Conservation (phyloP, 768 basidiomycete genomes). For the Royoungia palumana region DNA sequence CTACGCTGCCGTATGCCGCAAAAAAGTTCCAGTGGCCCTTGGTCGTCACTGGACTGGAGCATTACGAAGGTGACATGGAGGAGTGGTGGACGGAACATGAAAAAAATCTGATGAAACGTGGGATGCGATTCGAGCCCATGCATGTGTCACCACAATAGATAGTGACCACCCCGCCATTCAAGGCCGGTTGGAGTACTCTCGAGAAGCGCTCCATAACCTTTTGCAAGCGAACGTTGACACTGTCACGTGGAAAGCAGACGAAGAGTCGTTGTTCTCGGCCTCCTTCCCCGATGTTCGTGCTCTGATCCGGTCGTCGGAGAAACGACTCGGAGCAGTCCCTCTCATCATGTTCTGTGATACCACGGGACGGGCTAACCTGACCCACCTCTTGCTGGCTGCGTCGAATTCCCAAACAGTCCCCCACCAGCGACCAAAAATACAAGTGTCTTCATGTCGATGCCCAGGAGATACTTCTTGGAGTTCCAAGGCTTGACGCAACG, state of each 20-base stretch:
- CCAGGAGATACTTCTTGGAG: background rate
- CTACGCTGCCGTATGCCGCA: slow-evolving; percentile 28
- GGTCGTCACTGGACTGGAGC: slow-evolving; percentile 37
- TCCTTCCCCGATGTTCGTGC: slow-evolving; percentile 21
- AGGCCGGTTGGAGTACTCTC: slow-evolving; percentile 16
- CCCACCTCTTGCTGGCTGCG: slow-evolving; percentile 1
- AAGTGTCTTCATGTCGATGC: slow-evolving; percentile 11
- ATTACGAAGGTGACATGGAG: slow-evolving; percentile 32
- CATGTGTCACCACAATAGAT: slow-evolving; percentile 38
- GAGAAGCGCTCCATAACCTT: slow-evolving; percentile 16
- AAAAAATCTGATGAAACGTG: slow-evolving; percentile 25
- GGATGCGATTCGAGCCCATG: slow-evolving; percentile 38
- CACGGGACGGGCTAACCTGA: slow-evolving; percentile 1
- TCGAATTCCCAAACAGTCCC: background rate
- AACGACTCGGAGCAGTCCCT: slow-evolving; percentile 8
- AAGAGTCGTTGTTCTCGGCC: slow-evolving; percentile 13
- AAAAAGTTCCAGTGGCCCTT: slow-evolving; percentile 31
- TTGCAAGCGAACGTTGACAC: slow-evolving; percentile 7
- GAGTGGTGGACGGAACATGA: slow-evolving; percentile 39
- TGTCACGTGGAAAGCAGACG: slow-evolving; percentile 21
- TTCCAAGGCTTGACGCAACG: background rate
- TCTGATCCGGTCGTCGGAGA: slow-evolving; percentile 11
- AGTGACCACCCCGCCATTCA: slow-evolving; percentile 26
- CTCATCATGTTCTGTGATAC: slow-evolving; percentile 18
- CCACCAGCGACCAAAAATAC: slow-evolving; percentile 9